Conservation (phyloP, 768 basidiomycete species). For the Tephrocybe rancida region DNA sequence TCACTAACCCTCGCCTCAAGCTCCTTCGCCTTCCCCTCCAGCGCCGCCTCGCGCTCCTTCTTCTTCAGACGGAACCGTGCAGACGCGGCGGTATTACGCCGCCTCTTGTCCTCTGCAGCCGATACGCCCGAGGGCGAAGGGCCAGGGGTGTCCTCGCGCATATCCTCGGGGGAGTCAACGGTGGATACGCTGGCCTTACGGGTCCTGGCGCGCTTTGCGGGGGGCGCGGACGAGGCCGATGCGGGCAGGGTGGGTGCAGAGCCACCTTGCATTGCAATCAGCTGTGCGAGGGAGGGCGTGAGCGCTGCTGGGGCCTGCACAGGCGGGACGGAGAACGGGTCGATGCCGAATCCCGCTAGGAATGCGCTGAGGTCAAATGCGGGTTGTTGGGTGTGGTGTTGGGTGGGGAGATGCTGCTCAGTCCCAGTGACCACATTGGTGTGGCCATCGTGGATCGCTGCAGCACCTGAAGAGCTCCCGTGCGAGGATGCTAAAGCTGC, state of each 20-base stretch:
- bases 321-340: constrained; percentile 43
- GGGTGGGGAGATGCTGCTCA: constrained; percentile 30
- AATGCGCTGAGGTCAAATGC: constrained; percentile 44
- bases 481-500: constrained; percentile 30
- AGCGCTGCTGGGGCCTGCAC: constrained; percentile 13
- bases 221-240: constrained; percentile 25
- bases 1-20: constrained; percentile 77
- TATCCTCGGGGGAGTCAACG: constrained; percentile 29
- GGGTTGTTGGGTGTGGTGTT: no score
- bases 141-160: constrained; percentile 23
- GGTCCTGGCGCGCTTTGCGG: constrained; percentile 58
- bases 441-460: constrained; percentile 56
- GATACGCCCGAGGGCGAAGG: constrained; percentile 33
- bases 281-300: constrained; percentile 67
- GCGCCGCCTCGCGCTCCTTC: constrained; percentile 91
- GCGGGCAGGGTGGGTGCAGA: constrained; percentile 18
- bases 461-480: constrained; percentile 30
- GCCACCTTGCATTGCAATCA: constrained; percentile 59
- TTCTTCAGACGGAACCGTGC: constrained; percentile 95
- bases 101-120: constrained; percentile 86
- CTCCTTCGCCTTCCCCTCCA: constrained; percentile 85
- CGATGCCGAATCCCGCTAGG: constrained; percentile 39
- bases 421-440: constrained; percentile 59
- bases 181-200: constrained; percentile 49
- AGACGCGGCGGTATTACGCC: constrained; percentile 90